These are phyloP conservation scores for Cotoneaster glaucophyllus DNA, from an alignment of 306 rosid species.

Conservation along the genomic window DNA sequence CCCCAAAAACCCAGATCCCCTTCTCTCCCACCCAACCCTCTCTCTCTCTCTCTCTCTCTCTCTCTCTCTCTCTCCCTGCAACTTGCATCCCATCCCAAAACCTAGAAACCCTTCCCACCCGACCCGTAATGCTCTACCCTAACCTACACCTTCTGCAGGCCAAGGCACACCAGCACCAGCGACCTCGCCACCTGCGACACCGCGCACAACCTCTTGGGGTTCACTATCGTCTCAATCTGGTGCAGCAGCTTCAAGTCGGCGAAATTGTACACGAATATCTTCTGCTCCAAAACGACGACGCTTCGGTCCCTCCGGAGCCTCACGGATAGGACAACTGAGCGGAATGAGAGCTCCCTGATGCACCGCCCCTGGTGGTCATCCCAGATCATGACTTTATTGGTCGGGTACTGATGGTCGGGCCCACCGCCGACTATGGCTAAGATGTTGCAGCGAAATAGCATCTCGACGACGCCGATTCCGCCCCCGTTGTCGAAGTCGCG, in stretches of 20 bases:
- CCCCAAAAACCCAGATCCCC: too few relatives aligned
- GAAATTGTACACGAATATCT: conserved; percentile 63
- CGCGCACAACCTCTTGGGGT: conserved; percentile 79
- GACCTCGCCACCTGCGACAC: conserved; percentile 59
- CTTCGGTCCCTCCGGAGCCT: conserved; percentile 67
- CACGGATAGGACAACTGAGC: conserved; percentile 58
- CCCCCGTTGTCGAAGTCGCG: conserved; percentile 66
- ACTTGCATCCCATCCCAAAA: too few relatives aligned
- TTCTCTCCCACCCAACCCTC: too few relatives aligned
- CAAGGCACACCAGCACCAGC: conserved; percentile 68
- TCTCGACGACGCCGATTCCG: conserved; percentile 61
- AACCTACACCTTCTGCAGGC: conserved; percentile 69
- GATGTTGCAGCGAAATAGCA: conserved; percentile 71
- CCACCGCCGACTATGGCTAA: conserved; percentile 82
- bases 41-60: too few relatives aligned
- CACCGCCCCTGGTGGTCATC: conserved; percentile 66
- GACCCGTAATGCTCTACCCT: conserved; percentile 66
- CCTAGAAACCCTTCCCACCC: too few relatives aligned
- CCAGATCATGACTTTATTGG: conserved; percentile 81
- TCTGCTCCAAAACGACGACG: conserved; percentile 67
- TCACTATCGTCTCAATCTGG: conserved; percentile 69
- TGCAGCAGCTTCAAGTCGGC: conserved; percentile 59
- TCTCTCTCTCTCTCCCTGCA: too few relatives aligned
- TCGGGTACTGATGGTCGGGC: conserved; percentile 67
- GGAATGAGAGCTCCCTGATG: conserved; percentile 66